Conservation (phyloP, 1,139 yeast species). For the Taphrina communis region DNA sequence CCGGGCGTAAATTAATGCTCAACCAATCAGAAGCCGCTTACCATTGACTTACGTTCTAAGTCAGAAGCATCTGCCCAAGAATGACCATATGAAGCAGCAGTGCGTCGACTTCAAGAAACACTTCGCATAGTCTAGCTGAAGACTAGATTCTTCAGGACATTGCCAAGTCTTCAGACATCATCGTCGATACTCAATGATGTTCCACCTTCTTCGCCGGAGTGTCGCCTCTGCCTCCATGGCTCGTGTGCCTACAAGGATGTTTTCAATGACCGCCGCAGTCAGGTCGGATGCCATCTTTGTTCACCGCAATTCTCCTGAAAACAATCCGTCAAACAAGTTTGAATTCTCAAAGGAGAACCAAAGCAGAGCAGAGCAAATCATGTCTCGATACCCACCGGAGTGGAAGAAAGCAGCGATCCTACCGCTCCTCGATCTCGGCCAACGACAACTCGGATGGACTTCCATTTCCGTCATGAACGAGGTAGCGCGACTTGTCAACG, state of each 20-base stretch:
- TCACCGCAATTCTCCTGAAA: constrained; percentile 67
- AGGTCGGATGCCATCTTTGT: constrained; percentile 38
- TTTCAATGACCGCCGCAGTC: constrained; percentile 4
- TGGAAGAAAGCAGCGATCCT: constrained; percentile 87
- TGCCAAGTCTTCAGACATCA: not conserved
- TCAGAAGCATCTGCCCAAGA: no score
- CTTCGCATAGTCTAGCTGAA: not conserved
- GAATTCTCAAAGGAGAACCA: constrained; percentile 74
- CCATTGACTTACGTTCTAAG: not conserved
- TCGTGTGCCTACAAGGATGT: constrained; percentile 13
- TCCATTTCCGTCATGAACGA: constrained; percentile 92
- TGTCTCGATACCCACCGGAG: constrained; percentile 65
- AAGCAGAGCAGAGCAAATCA: constrained; percentile 71
- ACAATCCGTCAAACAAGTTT: constrained; percentile 72
- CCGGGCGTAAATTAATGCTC: not conserved
- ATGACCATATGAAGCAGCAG: no score
- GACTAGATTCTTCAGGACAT: not conserved
- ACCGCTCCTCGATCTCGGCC: constrained; percentile 87
- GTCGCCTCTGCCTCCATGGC: constrained; percentile 2
- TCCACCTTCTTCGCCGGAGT: not conserved
- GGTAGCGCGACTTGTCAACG: constrained; percentile 80
- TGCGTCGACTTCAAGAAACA: no score
- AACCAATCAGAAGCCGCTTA: constrained; percentile 1
- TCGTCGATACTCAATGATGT: not conserved
- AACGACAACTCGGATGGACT: constrained; percentile 85